Evolutionary conservation across 164 flowering plant genomes (phyloP).

Genomic region (Vitis labrusca): DNA sequence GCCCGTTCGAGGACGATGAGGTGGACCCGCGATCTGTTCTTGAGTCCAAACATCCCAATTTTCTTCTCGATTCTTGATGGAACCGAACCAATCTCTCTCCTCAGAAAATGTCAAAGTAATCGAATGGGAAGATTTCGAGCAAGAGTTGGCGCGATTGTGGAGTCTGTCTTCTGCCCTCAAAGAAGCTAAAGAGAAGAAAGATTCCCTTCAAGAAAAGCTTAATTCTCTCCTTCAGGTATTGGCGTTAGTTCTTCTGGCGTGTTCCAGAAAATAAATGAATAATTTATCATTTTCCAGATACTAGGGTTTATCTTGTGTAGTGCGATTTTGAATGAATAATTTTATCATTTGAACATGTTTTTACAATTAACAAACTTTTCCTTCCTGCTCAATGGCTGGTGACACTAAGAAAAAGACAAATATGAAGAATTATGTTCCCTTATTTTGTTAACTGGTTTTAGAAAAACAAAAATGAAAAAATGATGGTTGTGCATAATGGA

Average conservation of each 20-base stretch:
- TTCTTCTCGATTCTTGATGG: constrained; percentile 22
- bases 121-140: constrained; percentile 89
- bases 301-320: not conserved
- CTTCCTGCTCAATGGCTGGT: too few species aligned
- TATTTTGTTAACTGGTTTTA: too few species aligned
- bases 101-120: constrained; percentile 38
- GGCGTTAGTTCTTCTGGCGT: not conserved
- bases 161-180: constrained; percentile 78
- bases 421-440: too few species aligned
- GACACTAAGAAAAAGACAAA: too few species aligned
- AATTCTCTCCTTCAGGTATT: constrained; percentile 61
- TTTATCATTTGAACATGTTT: too few species aligned
- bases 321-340: too few species aligned
- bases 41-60: constrained; percentile 4
- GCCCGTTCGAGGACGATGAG: constrained; percentile 27
- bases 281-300: not conserved
- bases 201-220: constrained; percentile 45
- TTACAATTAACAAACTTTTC: too few species aligned
- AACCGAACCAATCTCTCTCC: constrained; percentile 10
- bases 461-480: too few species aligned
- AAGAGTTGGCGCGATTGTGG: constrained; percentile 69
- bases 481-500: too few species aligned
- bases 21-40: constrained; percentile 23
- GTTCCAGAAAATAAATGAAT: not conserved
- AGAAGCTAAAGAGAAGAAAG: constrained; percentile 57